phyloP scores from a whole-genome alignment of 768 basidiomycete genomes.

The Trametes cingulata region DNA sequence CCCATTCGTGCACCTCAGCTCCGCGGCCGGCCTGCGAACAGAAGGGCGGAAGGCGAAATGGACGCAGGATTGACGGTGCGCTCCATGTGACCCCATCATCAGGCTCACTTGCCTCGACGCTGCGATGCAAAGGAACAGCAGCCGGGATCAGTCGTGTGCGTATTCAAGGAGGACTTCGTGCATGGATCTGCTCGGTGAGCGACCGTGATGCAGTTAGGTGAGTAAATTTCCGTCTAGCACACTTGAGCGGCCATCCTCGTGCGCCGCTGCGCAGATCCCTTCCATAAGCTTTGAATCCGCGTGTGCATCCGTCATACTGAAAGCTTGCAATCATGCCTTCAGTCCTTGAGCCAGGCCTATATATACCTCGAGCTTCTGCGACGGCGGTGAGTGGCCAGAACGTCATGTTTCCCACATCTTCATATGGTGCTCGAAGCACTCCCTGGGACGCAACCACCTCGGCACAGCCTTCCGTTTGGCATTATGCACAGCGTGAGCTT shows the following conservation, averaged over 20 bases:
- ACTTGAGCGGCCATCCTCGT: not conserved
- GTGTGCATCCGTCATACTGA: not conserved
- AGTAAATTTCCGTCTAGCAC: not conserved
- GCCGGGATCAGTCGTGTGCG: not conserved
- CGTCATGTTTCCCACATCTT: no score
- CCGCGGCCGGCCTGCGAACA: constrained; percentile 2
- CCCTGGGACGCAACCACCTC: no score
- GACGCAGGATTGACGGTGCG: constrained; percentile 6
- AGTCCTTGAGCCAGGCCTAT: not conserved
- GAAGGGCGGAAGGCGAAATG: not conserved
- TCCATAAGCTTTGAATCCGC: not conserved
- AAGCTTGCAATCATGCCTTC: not conserved
- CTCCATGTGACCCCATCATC: constrained; percentile 6
- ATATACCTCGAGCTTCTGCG: not conserved
- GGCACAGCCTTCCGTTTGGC: no score
- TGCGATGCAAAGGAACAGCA: not conserved
- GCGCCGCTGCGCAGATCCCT: not conserved
- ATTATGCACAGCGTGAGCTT: no score
- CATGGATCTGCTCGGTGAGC: not conserved
- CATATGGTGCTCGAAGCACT: no score
- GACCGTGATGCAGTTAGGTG: not conserved
- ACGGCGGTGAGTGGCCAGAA: not conserved
- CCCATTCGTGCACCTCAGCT: not conserved
- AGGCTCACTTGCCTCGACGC: not conserved
- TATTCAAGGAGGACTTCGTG: not conserved